Evolutionary conservation across 1,284 basidiomycete genomes (phyloP).

Genomic region (Ustilago curta): DNA sequence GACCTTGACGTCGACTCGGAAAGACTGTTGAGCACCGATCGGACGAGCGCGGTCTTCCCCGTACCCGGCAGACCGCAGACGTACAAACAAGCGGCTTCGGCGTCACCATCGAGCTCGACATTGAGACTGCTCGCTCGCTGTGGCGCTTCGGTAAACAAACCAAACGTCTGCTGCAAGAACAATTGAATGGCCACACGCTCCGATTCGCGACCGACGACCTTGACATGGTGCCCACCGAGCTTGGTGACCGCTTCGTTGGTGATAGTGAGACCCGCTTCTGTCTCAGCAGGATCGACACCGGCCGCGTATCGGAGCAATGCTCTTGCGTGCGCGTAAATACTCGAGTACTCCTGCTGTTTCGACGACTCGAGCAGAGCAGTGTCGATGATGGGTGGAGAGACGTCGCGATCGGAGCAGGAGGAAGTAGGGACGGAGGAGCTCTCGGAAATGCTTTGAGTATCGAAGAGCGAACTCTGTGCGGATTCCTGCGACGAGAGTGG

Average conservation of each 20-base stretch:
- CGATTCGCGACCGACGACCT: slow-evolving; percentile 66
- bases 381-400: slow-evolving; percentile 28
- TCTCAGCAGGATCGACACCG: slow-evolving; percentile 43
- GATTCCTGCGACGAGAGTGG: slow-evolving; percentile 52
- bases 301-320: slow-evolving; percentile 66
- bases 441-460: slow-evolving; percentile 41
- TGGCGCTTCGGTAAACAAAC: slow-evolving; percentile 44
- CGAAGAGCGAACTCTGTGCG: slow-evolving; percentile 46
- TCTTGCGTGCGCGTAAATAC: slow-evolving; percentile 69
- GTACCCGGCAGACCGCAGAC: slow-evolving; percentile 71
- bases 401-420: slow-evolving; percentile 40
- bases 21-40: slow-evolving; percentile 66
- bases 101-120: slow-evolving; percentile 55
- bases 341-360: slow-evolving; percentile 43
- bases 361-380: slow-evolving; percentile 17
- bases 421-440: slow-evolving; percentile 32
- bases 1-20: slow-evolving; percentile 4
- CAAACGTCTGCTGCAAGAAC: slow-evolving; percentile 61
- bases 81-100: slow-evolving; percentile 65
- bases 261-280: slow-evolving; percentile 45
- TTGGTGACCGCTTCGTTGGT: slow-evolving; percentile 24
- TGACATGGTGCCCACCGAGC: slow-evolving; percentile 45
- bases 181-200: slow-evolving; percentile 63
- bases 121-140: slow-evolving; percentile 19
- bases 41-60: slow-evolving; percentile 71